Base-by-base conservation (phyloP, 208 protist species). In the Tritrichomonas foetus region DNA sequence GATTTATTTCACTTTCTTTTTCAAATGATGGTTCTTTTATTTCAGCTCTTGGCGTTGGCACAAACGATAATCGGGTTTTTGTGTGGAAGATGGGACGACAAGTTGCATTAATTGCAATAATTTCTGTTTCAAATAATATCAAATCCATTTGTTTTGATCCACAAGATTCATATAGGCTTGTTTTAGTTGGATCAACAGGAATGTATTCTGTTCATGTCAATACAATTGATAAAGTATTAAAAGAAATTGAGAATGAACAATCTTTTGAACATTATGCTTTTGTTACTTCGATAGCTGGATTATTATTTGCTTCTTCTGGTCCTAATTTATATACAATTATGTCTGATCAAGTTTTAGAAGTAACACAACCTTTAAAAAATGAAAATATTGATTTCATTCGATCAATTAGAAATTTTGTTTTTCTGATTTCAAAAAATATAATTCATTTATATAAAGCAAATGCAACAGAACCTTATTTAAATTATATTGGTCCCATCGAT, bases 71-170 rank as follows among this genome's bases (percentile, higher is more conserved):
- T 39, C 9, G 47, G 8, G 27, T 89, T 50, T 89, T 89, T 36
- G 41, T 89, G 8, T 89, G 78, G 78, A 89, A 89, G 27, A 89
- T 89, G 78, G 78, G 78, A 5, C 25, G 78, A 39, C 78, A 89
- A 57, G 78, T 89, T 53, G 14, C 47, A 33, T 27, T 57, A 14
- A 27, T 33, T 61, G 47, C 78, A 22, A 89, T 57, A 14, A 57
- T 89, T 61, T 47, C 41, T 20, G 30, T 89, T 89, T 44, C 44
- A 39, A 89, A 89, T n/a, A 57, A 33, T 16, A 36, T 57, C 11
- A 53, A 25, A 57, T 89, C 30, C 2, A 89, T 89, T 57, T 47
- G 47, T 53, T 89, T 89, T 50, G 78, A 89, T 57, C 78, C 78
- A 41, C 41, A 44, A 89, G n/a, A 89, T 89, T 13, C 41, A 22